Conservation (phyloP, 306 rosid species). For the Citrullus amarus region DNA sequence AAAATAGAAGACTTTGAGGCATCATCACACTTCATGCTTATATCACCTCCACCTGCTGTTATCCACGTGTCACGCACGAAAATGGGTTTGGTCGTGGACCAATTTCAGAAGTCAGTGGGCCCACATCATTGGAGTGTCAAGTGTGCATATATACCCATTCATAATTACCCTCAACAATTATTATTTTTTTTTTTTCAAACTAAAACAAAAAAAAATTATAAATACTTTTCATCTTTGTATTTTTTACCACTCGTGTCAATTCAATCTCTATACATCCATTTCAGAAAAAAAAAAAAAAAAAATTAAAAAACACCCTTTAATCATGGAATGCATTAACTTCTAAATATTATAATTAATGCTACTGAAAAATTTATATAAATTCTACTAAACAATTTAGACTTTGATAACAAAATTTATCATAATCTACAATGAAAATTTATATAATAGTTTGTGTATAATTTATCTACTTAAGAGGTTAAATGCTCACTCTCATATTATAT, state of each 20-base stretch:
- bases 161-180: not conserved
- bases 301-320: too few species aligned
- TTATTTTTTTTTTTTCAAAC: not conserved
- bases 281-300: not conserved
- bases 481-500: too few species aligned
- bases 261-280: not conserved
- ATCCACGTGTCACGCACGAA: slow-evolving; percentile 51
- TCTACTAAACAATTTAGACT: too few species aligned
- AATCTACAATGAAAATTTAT: too few species aligned
- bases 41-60: slow-evolving; percentile 34
- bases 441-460: too few species aligned
- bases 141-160: slow-evolving; percentile 4
- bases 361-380: too few species aligned
- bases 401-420: too few species aligned
- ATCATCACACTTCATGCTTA: slow-evolving; percentile 89
- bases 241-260: not conserved
- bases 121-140: slow-evolving; percentile 31
- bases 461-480: too few species aligned
- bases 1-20: slow-evolving; percentile 24
- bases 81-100: slow-evolving; percentile 47
- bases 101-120: slow-evolving; percentile 23
- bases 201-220: not conserved
- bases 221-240: not conserved
- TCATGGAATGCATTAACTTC: too few species aligned
- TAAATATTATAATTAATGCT: too few species aligned